Evolutionary conservation across 202 grass and related monocot genomes (phyloP).

Genomic region (Hordeum pubiflorum): DNA sequence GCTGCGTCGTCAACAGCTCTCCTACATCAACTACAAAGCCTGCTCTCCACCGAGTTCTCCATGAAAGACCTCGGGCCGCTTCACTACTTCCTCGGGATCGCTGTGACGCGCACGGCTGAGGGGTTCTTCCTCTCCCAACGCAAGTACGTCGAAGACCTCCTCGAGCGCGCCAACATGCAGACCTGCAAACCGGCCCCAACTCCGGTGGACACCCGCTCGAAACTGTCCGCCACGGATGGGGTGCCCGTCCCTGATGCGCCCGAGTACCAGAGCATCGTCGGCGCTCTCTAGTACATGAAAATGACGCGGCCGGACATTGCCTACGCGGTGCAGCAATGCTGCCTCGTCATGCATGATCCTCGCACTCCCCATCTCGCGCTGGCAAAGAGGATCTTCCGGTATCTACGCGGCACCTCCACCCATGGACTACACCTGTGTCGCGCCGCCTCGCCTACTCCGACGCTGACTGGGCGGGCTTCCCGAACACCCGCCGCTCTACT

Average conservation of each 20-base stretch:
- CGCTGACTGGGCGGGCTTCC: background rate
- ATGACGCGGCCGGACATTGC: background rate
- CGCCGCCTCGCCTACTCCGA: no score
- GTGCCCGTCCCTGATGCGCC: background rate
- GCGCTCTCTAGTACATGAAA: background rate
- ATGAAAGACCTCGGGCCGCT: no score
- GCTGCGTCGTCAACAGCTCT: no score
- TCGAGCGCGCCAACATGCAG: background rate
- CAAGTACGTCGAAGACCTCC: background rate
- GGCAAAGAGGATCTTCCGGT: background rate
- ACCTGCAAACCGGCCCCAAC: background rate
- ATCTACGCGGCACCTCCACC: background rate
- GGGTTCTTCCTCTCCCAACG: background rate
- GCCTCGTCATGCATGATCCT: no score
- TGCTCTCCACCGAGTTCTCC: no score
- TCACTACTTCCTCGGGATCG: no score
- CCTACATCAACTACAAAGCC: no score
- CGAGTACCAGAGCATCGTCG: background rate
- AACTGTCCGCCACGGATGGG: background rate
- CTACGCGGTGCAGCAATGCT: background rate
- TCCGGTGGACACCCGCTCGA: background rate
- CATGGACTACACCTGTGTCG: background rate
- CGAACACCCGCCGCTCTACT: no score
- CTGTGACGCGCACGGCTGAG: background rate
- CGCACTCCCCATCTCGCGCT: background rate